Evolutionary conservation across 2,329 filamentous ascomycete genomes (phyloP).

Genomic region (Penicillium thymicola): DNA sequence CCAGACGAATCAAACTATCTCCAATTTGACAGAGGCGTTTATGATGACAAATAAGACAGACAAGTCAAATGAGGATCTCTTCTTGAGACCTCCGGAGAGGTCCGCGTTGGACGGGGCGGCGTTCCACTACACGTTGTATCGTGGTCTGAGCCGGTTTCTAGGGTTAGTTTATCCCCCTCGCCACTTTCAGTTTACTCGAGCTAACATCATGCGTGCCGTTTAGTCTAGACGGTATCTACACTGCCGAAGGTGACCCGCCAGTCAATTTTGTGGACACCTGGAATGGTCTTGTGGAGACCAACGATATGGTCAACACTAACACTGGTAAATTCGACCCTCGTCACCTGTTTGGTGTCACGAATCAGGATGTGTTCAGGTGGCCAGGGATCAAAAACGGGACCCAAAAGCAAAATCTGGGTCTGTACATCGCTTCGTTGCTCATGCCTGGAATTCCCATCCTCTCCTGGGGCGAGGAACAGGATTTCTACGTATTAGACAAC

Average conservation of each 20-base stretch:
- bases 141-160: slow-evolving; percentile 58
- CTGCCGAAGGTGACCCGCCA: slow-evolving; percentile 52
- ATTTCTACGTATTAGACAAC: slow-evolving; percentile 61
- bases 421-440: slow-evolving; percentile 57
- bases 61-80: slow-evolving; percentile 42
- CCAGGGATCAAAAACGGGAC: slow-evolving; percentile 55
- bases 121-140: slow-evolving; percentile 63
- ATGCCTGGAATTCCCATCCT: slow-evolving; percentile 60
- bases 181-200: neutral
- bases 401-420: slow-evolving; percentile 54
- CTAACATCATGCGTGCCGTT: neutral
- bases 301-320: slow-evolving; percentile 59
- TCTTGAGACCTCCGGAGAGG: slow-evolving; percentile 48
- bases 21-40: slow-evolving; percentile 49
- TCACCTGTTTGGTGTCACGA: slow-evolving; percentile 62
- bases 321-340: slow-evolving; percentile 61
- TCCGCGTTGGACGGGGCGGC: slow-evolving; percentile 59
- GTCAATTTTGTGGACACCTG: slow-evolving; percentile 54
- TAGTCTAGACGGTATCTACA: slow-evolving; percentile 53
- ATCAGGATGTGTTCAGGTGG: slow-evolving; percentile 66
- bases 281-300: slow-evolving; percentile 55
- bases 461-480: slow-evolving; percentile 66
- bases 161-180: slow-evolving; percentile 30
- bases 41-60: slow-evolving; percentile 42
- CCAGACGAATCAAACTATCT: slow-evolving; percentile 49